phyloP scores from a whole-genome alignment of 805 yeast genomes.

The Starmera amethionina region DNA sequence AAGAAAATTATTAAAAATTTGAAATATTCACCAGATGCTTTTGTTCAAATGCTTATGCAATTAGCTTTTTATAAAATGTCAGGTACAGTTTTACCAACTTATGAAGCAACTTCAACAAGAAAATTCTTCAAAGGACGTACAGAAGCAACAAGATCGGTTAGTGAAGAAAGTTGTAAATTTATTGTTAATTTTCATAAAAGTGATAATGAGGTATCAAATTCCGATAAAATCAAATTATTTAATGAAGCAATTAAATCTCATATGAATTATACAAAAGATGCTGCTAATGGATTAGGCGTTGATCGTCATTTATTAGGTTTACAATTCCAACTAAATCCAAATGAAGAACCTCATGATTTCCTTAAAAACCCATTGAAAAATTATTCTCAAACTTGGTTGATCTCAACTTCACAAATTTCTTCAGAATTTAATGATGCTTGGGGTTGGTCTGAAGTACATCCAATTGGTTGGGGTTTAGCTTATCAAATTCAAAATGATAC shows the following conservation, averaged over 20 bases:
- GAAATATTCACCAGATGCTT: constrained; percentile 90
- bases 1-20: constrained; percentile 75
- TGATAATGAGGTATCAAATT: constrained; percentile 20
- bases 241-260: constrained; percentile 69
- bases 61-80: constrained; percentile 79
- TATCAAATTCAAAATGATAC: constrained; percentile 84
- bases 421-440: constrained; percentile 81
- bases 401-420: constrained; percentile 84
- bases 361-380: constrained; percentile 67
- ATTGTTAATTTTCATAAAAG: constrained; percentile 66
- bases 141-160: constrained; percentile 83
- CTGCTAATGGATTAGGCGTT: constrained; percentile 80
- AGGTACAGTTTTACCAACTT: constrained; percentile 79
- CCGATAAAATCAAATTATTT: constrained; percentile 56
- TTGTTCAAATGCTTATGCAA: constrained; percentile 83
- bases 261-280: constrained; percentile 60
- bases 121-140: constrained; percentile 85
- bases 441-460: constrained; percentile 94
- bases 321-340: constrained; percentile 54
- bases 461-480: constrained; percentile 89
- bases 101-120: constrained; percentile 94
- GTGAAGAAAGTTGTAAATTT: constrained; percentile 58
- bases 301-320: constrained; percentile 93
- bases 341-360: constrained; percentile 50
- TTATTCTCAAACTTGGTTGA: constrained; percentile 77